A percentile compares a stretch with the other conserved stretches of the same genome.
phyloP scores from a whole-genome alignment of 1,139 yeast genomes.

The Blastobotrys serpentis region DNA sequence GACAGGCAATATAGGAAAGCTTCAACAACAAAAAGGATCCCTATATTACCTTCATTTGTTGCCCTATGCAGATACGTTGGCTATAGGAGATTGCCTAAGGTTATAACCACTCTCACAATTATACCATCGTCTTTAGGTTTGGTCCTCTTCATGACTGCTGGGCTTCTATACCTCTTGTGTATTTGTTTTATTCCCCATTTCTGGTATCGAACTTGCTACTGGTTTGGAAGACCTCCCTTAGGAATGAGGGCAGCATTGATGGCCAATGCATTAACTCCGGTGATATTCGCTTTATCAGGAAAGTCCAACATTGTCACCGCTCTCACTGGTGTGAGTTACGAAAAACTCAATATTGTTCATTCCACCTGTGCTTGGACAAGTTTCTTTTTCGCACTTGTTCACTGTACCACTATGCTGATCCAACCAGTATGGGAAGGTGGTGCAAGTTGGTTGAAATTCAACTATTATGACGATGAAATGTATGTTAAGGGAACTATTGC shows the following conservation, averaged over 20 bases:
- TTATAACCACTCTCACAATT: constrained; percentile 43
- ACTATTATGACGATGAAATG: constrained; percentile 21
- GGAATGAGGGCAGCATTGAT: constrained; percentile 61
- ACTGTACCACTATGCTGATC: constrained; percentile 53
- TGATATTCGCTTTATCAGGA: constrained; percentile 60
- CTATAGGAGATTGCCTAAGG: constrained; percentile 49
- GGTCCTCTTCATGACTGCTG: constrained; percentile 42
- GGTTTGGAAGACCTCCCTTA: constrained; percentile 66
- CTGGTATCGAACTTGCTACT: constrained; percentile 56
- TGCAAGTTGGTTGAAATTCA: constrained; percentile 19
- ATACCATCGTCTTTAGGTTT: constrained; percentile 55
- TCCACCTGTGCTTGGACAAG: constrained; percentile 55
- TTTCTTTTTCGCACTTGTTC: constrained; percentile 51
- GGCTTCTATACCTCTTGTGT: constrained; percentile 48
- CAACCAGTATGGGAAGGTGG: constrained; percentile 57
- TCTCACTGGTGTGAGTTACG: constrained; percentile 61
- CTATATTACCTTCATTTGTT: constrained; percentile 15
- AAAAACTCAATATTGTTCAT: constrained; percentile 60
- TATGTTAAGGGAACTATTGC: constrained; percentile 43
- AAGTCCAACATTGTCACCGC: constrained; percentile 58
- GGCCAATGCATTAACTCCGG: constrained; percentile 53
- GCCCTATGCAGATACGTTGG: constrained; percentile 50
- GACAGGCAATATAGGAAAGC: constrained; percentile 39
- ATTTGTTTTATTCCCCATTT: constrained; percentile 51
- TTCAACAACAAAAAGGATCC: constrained; percentile 6